Evolutionary conservation across 2,329 filamentous ascomycete species (phyloP), one percentile per base, ranked within the genome.

Genomic region (Fusarium tjaetaba): DNA sequence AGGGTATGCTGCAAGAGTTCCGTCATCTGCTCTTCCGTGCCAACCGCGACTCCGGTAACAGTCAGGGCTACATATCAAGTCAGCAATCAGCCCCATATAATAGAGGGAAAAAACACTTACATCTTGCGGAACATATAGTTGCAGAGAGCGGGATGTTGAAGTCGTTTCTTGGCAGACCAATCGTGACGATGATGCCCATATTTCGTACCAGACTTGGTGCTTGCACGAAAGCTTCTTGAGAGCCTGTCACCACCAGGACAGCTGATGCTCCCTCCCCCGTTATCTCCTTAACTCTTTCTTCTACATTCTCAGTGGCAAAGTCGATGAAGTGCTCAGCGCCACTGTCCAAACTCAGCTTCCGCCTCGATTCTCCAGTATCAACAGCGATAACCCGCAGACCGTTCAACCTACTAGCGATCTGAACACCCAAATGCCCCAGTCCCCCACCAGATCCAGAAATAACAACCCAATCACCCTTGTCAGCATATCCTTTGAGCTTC

Each of bases 401-500:
- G 5, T 64, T 71, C 2, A 80, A 11, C 4, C 63, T 67, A 11
- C 59, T 70, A 1, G 80, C 77, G 7, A 81, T 80, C 32, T 82
- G 81, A 1, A 82, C 76, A 2, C 80, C 81, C 0, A 82, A 28
- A 24, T 82, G 81, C 0, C 81, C 81, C 9, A 82, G 71, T 0
- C 81, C 81, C 1, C 81, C 80, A 0, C 80, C 81, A 0, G 81
- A 75, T 0, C 81, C 81, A 11, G 73, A 76, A 1, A 82, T 59
- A 1, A 81, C 76, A 11, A 82, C 69, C 81, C 81, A 82, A 1
- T 80, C 79, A 0, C 70, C 71, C 2, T 28, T 56, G 0, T 20
- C 49, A 1, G 74, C 57, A 11, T 69, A 65, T 0, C 55, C 65
- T 0, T 76, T 71, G 0, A 78, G 34, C 4, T 75, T 77, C 1